Evolutionary conservation across 2,329 filamentous ascomycete genomes (phyloP), one percentile per base, ranked within the genome.

Genomic region (Fusarium sp.): DNA sequence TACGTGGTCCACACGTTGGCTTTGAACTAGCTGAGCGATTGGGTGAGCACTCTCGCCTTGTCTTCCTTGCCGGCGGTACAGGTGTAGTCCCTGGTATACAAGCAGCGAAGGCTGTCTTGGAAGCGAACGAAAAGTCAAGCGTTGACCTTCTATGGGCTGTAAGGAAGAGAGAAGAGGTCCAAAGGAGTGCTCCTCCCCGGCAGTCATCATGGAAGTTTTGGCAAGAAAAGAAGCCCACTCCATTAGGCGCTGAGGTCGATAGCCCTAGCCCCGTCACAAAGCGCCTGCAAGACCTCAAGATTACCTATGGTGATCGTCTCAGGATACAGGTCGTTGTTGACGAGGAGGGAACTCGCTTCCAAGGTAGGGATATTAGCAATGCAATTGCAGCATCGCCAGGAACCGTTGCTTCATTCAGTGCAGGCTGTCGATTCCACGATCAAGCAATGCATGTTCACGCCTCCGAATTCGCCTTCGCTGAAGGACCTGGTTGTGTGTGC

Each of bases 41-140:
- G 6, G 82, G 81, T 20, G 60, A 63, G 6, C 61, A 72, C 42
- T 73, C 75, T 28, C 78, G 78, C n/a, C 86, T 98, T 6, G 85
- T 98, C 5, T 98, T 98, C 79, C 84, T 98, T 28, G 96, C 95
- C 3, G 96, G 95, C 5, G 96, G 96, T 0, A 99, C 96, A 0
- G 96, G 96, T 2, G 93, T 99, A 76, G 95, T 94, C 22, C 94
- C 96, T 1, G 96, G 95, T 13, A 83, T 98, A 81, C 96, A 98
- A 83, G 89, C 93, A 45, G 93, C 91, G 4, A 84, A 91, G 69
- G 89, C 90, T 2, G 82, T 96, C 17, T 83, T 91, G 8, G 82
- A 86, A 68, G 75, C 80, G 26, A 70, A 72, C 26, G 63, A 74
- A 22, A 69, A 74, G 7, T 63, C 82, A 1, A 77, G 45, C 2